These are phyloP conservation scores for Tylopilus orsonianus DNA, from an alignment of 1,284 basidiomycete genomes.

Conservation along the genomic window DNA sequence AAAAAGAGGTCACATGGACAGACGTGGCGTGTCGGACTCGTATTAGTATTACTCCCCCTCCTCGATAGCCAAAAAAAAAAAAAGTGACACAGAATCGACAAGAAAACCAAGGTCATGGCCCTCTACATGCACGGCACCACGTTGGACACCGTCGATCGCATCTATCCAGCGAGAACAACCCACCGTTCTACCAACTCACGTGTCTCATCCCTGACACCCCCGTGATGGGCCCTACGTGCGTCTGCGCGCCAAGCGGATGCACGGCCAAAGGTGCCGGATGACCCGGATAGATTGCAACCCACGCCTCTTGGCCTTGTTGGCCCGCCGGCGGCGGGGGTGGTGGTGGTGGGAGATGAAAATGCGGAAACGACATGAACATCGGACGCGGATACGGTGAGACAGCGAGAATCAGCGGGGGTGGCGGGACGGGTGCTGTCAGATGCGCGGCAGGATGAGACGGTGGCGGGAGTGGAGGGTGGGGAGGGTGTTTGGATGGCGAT, in stretches of 20 bases:
- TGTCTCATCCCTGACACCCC: conserved; percentile 29
- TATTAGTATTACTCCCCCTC: conserved; percentile 25
- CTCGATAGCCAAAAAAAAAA: conserved; percentile 5
- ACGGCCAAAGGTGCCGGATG: conserved; percentile 19
- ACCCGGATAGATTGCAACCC: conserved; percentile 24
- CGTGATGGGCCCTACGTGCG: conserved; percentile 20
- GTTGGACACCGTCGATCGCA: not conserved
- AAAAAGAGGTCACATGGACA: conserved; percentile 9
- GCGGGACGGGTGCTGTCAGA: conserved; percentile 2
- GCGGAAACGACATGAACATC: conserved; percentile 27
- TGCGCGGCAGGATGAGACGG: conserved; percentile 12
- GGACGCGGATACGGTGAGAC: conserved; percentile 23
- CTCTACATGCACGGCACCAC: not conserved
- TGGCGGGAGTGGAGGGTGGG: conserved; percentile 16
- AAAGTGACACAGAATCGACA: conserved; percentile 7
- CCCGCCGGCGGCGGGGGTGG: conserved; percentile 19
- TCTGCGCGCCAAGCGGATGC: conserved; percentile 20
- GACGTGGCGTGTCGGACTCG: conserved; percentile 4
- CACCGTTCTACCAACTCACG: conserved; percentile 25
- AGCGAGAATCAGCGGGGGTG: conserved; percentile 15
- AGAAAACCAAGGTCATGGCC: conserved; percentile 12
- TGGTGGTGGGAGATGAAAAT: conserved; percentile 19
- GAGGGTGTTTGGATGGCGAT: conserved; percentile 3
- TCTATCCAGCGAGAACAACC: conserved; percentile 1
- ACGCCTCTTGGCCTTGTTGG: conserved; percentile 22